Base-by-base conservation (phyloP, 2,329 filamentous ascomycete species). In the Tricladium varicosporioides region DNA sequence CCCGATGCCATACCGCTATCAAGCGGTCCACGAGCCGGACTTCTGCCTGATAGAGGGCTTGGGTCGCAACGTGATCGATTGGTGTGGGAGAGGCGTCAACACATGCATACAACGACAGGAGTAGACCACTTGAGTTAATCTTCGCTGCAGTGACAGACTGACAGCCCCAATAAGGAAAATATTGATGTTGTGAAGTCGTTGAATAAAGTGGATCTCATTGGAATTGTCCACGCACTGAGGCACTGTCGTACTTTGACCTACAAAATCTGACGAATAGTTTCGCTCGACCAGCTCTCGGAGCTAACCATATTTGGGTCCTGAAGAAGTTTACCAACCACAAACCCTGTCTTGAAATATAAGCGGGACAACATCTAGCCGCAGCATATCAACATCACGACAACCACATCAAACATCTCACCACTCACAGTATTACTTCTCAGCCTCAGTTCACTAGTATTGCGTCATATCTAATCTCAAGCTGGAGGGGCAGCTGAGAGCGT, bases 1-100 rank as follows among this genome's bases (percentile, higher is more conserved):
- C 80, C 82, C 64, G 81, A 83, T 5, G 83, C 80, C 80, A 83
- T 83, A 8, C 22, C 62, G 47, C 22, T 5, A 48, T 9, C 33
- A 44, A 18, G 22, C 22, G 22, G 22, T 27, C 22, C 4, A 27
- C 22, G 7, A 27, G 22, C 7, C 22, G 22, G 22, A 27, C 22
- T 27, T 27, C 22, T 27, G 22, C 22, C 22, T 27, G 22, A 27
- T 27, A 27, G 22, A 27, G 7, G 22, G 22, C 22, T 7, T 27
- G 22, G 22, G 22, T 27, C 22, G 7, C 3, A 27, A 27, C 22
- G 22, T 27, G 22, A 27, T 27, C 7, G 22, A 27, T 27, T 27
- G 22, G 22, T 27, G 22, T 27, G 22, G 22, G 22, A 27, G 22
- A 27, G 22, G 22, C 22, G 7, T 27, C 22, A 27, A 27, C 22